Evolutionary conservation across 2,329 filamentous ascomycete genomes (phyloP), one percentile per base, ranked within the genome.

Genomic region (Cryphonectria nitschkei): DNA sequence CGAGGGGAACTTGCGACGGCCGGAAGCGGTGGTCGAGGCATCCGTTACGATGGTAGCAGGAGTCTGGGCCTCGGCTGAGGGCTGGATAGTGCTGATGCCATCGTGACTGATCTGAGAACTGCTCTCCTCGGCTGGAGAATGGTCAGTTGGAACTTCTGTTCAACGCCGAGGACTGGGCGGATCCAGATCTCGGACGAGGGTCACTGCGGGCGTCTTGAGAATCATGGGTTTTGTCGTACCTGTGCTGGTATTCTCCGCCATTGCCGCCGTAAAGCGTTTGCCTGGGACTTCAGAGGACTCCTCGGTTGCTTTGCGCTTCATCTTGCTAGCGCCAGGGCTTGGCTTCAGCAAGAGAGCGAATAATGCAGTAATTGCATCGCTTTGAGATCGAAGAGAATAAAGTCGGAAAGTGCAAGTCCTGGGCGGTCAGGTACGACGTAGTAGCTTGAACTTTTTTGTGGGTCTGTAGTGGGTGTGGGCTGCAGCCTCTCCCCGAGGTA

Each of bases 1-100:
- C 58, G 90, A 93, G 3, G 90, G 91, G 73, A 88, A 89, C 70
- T 86, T 88, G 70, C 82, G 80, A 13, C 60, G 64, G 54, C 58
- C 66, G 46, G 71, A 70, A 62, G 70, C 54, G 19, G 72, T 70
- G 32, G 68, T 68, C 37, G 65, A 60, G 34, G 68, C 61, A 16
- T 46, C 66, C 29, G 70, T 68, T 2, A 56, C 29, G 16, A 62
- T 41, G 0, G 67, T 73, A 6, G 68, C 68, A n/a, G 70, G 60
- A 9, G 72, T 70, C 13, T 67, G 65, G 11, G 19, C 56, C 34
- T 71, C 67, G n/a, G 32, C 41, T 11, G 67, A 58, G 14, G 69
- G 32, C 1, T 60, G 52, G 34, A 43, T 41, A 8, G 58, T 19
- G 13, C 65, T 67, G 9, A 22, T 14, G 34, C 11, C 34, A 14